Base-by-base conservation (phyloP, 805 yeast species). In the Kluyveromyces aestuarii region DNA sequence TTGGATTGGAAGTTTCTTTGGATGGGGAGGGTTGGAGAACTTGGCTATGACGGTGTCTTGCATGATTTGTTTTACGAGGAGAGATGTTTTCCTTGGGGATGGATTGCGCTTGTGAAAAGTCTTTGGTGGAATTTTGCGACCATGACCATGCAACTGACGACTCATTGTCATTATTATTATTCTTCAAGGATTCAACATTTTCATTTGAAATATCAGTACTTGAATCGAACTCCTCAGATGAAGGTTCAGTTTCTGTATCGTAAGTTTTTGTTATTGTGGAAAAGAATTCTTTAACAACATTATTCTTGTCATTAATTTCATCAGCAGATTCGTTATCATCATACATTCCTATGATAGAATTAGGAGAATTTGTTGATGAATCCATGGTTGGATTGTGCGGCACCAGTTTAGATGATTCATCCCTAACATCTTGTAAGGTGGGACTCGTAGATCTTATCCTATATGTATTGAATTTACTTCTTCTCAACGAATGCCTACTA, bases 391-490 rank as follows among this genome's bases (percentile, higher is more conserved):
- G 16, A 18, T 17, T 19, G 5, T 21, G 27, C 8, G 38, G 38
- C 14, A 30, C 14, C 35, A 30, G 35, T 30, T 30, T 3, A 17
- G 38, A 33, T 6, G 27, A 14, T 10, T 13, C 17, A 7, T 43
- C 39, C 30, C 14, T 17, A 8, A 17, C 38, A 16, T 43, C 45
- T 21, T 19, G 17, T 19, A 11, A 19, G 9, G 21, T n/a, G 13
- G 38, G 27, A 19, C 45, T 52, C 52, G 61, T 47, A 47, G 64
- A 57, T 51, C 70, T 72, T 60, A 71, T 66, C 52, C 77, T 68
- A 55, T 76, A 76, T 0, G 79, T 73, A 30, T 76, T 71, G 72
- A 80, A 75, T 55, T 73, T 68, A 50, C 76, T 70, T 59, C 81
- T 70, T 55, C 68, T 73, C 40, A 69, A 52, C 0, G 70, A 60